Conservation (phyloP, 2,329 filamentous ascomycete genomes). For the Beauveria bassiana region DNA sequence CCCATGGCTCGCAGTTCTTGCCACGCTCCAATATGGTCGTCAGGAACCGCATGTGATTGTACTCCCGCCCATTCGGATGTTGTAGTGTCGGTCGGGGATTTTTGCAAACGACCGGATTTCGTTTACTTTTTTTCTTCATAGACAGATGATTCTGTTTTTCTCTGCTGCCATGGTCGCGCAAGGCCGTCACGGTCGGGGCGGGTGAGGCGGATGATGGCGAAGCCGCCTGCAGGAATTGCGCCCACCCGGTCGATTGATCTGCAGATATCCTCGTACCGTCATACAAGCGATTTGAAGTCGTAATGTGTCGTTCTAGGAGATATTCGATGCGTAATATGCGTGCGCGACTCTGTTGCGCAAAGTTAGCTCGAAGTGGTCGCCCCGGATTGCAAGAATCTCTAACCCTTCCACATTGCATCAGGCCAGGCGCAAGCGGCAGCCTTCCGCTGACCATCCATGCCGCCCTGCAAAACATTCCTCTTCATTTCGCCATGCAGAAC, state of each 20-base stretch:
- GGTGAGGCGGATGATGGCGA: neutral
- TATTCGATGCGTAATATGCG: neutral
- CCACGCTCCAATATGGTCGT: constrained; percentile 1
- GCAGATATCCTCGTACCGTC: neutral
- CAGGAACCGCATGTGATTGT: neutral
- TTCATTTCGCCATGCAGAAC: constrained; percentile 20
- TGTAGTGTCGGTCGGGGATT: neutral
- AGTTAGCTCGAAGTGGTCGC: neutral
- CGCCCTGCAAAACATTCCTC: constrained; percentile 29
- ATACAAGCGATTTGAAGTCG: neutral
- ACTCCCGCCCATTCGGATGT: neutral
- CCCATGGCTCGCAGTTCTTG: neutral
- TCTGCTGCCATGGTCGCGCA: neutral
- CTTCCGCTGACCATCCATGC: constrained; percentile 24
- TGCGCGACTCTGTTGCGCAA: neutral
- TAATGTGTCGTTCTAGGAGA: neutral
- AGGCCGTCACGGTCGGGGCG: neutral
- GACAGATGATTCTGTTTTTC: neutral
- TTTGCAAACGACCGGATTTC: no score
- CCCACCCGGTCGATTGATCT: neutral
- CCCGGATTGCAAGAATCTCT: neutral
- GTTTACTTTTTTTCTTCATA: neutral
- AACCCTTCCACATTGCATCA: neutral
- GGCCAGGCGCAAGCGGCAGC: constrained; percentile 16
- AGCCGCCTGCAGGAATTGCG: neutral